These are phyloP conservation scores for Podaxis rugospora DNA, from an alignment of 768 basidiomycete species.

Conservation along the genomic window DNA sequence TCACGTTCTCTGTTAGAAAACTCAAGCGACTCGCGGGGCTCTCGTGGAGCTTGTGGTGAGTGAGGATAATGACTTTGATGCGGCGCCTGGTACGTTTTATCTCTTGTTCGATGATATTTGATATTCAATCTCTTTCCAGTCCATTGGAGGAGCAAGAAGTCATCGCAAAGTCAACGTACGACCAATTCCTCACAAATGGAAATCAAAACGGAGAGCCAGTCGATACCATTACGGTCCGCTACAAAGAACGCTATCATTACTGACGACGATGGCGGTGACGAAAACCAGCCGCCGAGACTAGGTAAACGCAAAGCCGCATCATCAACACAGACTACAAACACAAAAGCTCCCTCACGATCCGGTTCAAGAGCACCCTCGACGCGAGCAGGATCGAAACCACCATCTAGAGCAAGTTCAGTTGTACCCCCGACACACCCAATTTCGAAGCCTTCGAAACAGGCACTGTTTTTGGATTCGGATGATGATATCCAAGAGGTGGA, in stretches of 20 bases:
- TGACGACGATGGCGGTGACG: conserved; percentile 16
- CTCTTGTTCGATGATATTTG: neutral
- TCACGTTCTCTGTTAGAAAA: conserved; percentile 20
- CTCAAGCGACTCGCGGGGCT: conserved; percentile 18
- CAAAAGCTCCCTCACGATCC: neutral
- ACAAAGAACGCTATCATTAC: conserved; percentile 14
- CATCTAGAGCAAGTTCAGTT: conserved; percentile 23
- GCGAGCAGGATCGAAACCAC: conserved; percentile 20
- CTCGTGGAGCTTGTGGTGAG: conserved; percentile 49
- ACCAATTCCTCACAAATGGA: neutral
- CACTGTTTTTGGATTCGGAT: conserved; percentile 50
- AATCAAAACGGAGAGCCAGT: conserved; percentile 1
- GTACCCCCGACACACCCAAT: conserved; percentile 17
- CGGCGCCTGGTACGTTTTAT: conserved; percentile 41
- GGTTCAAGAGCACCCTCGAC: conserved; percentile 12
- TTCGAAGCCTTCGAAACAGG: conserved; percentile 18
- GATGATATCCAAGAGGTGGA: conserved; percentile 28
- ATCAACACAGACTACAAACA: neutral
- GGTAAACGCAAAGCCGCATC: conserved; percentile 16
- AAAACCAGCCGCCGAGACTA: conserved; percentile 31
- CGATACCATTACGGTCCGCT: conserved; percentile 6
- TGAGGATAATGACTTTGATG: conserved; percentile 50
- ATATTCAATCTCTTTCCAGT: neutral
- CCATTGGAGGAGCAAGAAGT: conserved; percentile 2
- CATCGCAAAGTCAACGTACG: neutral